phyloP scores from a whole-genome alignment of 331 rosid species.

The Cydonia oblonga region DNA sequence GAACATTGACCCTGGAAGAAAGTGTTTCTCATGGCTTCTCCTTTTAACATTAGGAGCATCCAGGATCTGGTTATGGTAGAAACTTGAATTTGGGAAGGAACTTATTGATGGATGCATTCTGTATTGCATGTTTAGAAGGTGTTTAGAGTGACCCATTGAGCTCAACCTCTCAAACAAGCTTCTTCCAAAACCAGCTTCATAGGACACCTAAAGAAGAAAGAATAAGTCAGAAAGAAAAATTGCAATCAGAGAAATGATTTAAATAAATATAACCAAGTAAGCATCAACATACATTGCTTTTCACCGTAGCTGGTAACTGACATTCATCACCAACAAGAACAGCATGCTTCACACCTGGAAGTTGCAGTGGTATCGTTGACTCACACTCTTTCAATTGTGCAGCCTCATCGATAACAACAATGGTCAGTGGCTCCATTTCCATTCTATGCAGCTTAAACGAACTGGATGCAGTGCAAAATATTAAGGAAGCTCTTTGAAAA shows the following conservation, averaged over 20 bases:
- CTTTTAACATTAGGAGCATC: slow-evolving; percentile 37
- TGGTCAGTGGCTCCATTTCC: slow-evolving; percentile 21
- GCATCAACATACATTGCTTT: slow-evolving; percentile 31
- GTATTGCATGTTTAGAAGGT: slow-evolving; percentile 47
- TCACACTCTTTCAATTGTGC: slow-evolving; percentile 62
- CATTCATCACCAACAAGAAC: slow-evolving; percentile 64
- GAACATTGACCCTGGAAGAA: slow-evolving; percentile 44
- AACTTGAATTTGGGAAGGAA: slow-evolving; percentile 33
- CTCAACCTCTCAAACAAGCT: slow-evolving; percentile 60
- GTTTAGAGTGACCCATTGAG: slow-evolving; percentile 36
- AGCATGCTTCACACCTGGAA: slow-evolving; percentile 42
- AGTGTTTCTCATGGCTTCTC: slow-evolving; percentile 27
- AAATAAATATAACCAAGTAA: not conserved
- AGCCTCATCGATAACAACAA: slow-evolving; percentile 64
- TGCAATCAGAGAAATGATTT: not conserved
- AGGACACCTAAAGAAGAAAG: slow-evolving; percentile 21
- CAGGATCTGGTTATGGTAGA: slow-evolving; percentile 37
- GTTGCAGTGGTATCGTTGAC: slow-evolving; percentile 48
- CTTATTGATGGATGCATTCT: slow-evolving; percentile 59
- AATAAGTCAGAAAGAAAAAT: not conserved
- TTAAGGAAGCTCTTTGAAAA: slow-evolving; percentile 44
- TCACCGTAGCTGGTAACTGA: slow-evolving; percentile 54
- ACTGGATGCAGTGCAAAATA: slow-evolving; percentile 60
- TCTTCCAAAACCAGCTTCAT: slow-evolving; percentile 46
- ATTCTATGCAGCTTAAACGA: slow-evolving; percentile 40